Base-by-base conservation (phyloP, 352 stramenopile genomes). In the Phytopythium boreale region DNA sequence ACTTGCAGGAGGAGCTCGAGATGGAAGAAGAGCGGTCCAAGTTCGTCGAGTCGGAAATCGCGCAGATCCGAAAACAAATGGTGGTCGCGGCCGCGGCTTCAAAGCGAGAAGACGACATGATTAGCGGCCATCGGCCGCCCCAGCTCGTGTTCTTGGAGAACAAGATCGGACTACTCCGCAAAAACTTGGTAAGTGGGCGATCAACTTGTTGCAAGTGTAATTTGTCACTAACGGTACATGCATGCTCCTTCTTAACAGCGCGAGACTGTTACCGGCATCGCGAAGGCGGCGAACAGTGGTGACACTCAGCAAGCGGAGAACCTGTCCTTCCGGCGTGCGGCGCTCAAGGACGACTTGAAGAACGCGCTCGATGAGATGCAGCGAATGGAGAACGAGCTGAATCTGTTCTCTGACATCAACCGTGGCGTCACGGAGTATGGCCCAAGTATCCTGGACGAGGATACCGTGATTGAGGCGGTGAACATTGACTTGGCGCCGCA, bases 101-200 rank as follows among this genome's bases (percentile, higher is more conserved):
- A 7, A 88, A 82, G 64, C 79, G 84, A 29, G 84, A 93, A 55
- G 80, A 92, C 64, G 83, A 87, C 27, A 78, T 94, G 55, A 89
- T 94, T 67, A 92, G 83, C 52, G 86, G 86, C 14, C 81, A 90
- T 49, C 87, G 85, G 60, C 80, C 83, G 5, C 86, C 86, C 20
- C 83, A 92, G 61, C 72, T 90, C 47, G 88, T 94, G 53, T 90
- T 88, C 56, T 61, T 91, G 47, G 86, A 94, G 63, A 89, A 87
- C 59, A 87, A 87, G 55, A 88, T 92, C 41, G 79, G 75, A 7
- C 70, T 82, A 4, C 58, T 92, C 20, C 75, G 72, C 14, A 89
- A 92, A 56, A 87, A 87, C 24, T 41, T 94, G 79, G 77, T 87
- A 70, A 56, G 74, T 69, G 44, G 43, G 9, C 8, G 44, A 6